Percentiles rank a stretch among this genome's conserved stretches.
Evolutionary conservation across 768 basidiomycete genomes (phyloP).

Genomic region (Neoboletus subvelutipes): DNA sequence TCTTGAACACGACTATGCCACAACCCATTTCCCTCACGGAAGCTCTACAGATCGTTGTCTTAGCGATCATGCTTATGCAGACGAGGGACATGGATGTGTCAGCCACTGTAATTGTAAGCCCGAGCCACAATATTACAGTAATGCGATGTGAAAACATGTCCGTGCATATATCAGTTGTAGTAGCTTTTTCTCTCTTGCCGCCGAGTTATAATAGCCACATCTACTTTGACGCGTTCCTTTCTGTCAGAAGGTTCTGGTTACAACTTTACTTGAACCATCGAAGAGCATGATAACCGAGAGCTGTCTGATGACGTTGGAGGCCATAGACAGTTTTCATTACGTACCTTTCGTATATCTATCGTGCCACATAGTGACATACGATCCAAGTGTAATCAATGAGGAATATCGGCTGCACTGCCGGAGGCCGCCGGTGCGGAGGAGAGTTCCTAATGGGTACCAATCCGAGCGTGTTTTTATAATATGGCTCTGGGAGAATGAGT

Average conservation of each 20-base stretch:
- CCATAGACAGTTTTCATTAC: background rate
- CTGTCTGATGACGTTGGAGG: background rate
- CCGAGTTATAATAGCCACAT: background rate
- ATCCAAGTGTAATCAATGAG: background rate
- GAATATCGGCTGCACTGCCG: constrained; percentile 2
- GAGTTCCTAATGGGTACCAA: background rate
- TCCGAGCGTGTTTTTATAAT: background rate
- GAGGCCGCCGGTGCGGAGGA: constrained; percentile 1
- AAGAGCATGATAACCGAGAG: background rate
- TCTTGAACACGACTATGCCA: background rate
- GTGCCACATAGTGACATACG: background rate
- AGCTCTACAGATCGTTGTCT: too few species aligned
- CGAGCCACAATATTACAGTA: background rate
- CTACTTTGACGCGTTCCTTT: background rate
- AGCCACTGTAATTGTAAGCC: background rate
- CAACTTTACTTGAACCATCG: background rate
- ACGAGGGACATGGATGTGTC: background rate
- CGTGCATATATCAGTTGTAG: too few species aligned
- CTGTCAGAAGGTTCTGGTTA: background rate
- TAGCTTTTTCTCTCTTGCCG: background rate
- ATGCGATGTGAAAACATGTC: background rate
- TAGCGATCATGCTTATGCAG: background rate
- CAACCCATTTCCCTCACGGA: background rate
- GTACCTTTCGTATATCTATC: background rate
- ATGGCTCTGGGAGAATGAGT: background rate